Percentiles rank a stretch among this genome's conserved stretches.
Conservation (phyloP, 352 stramenopile genomes). For the Phytophthora megakarya region DNA sequence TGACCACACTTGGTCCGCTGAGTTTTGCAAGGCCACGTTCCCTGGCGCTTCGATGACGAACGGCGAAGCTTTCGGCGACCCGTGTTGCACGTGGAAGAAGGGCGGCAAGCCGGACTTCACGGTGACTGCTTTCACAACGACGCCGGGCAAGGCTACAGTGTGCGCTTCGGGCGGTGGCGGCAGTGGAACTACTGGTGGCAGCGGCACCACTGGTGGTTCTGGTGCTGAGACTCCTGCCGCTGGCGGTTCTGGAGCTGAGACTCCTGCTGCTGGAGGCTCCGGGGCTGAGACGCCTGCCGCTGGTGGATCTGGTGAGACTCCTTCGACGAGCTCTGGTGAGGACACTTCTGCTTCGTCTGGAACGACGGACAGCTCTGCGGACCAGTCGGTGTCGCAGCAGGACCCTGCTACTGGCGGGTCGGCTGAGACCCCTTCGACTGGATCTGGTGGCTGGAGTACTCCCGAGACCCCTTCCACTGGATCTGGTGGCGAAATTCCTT, state of each 20-base stretch:
- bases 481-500: constrained; percentile 2
- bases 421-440: not conserved
- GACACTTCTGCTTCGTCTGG: too few relatives aligned
- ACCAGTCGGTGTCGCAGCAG: not conserved
- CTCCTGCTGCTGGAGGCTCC: too few relatives aligned
- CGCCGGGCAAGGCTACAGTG: constrained; percentile 22
- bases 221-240: too few relatives aligned
- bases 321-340: not conserved
- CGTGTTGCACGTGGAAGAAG: constrained; percentile 57
- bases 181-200: not conserved
- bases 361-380: not conserved
- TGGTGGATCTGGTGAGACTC: not conserved
- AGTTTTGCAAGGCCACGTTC: too few relatives aligned
- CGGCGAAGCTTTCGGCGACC: constrained; percentile 17
- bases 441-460: not conserved
- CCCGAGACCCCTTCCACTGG: not conserved
- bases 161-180: constrained; percentile 21
- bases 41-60: too few relatives aligned
- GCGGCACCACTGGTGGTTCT: too few relatives aligned
- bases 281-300: not conserved
- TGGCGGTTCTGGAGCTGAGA: not conserved
- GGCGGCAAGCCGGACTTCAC: constrained; percentile 42
- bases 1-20: constrained; percentile 1
- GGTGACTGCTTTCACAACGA: constrained; percentile 39
- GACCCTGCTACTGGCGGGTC: not conserved